A percentile compares a stretch with the other conserved stretches of the same genome.
phyloP scores from a whole-genome alignment of 2,329 filamentous ascomycete species.

The Neocucurbitaria cava region DNA sequence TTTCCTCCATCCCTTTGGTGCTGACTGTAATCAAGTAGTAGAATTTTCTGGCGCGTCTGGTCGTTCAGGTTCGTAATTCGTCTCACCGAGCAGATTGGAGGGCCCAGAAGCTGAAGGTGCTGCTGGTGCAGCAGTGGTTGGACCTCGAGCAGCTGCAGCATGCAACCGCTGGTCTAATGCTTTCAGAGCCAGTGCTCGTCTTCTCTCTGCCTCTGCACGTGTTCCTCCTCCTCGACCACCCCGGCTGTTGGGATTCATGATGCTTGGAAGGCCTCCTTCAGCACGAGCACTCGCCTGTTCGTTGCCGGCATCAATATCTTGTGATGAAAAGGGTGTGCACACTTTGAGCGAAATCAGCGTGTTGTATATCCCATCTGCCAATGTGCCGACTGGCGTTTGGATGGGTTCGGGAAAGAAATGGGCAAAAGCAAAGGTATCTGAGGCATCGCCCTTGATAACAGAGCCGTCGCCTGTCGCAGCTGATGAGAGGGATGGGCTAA shows the following conservation, averaged over 20 bases:
- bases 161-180: constrained; percentile 91
- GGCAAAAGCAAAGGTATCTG: constrained; percentile 94
- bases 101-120: constrained; percentile 36
- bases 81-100: constrained; percentile 50
- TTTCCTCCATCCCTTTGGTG: not conserved
- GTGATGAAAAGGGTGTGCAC: constrained; percentile 83
- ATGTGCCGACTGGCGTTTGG: constrained; percentile 76
- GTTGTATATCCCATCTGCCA: constrained; percentile 78
- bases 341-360: constrained; percentile 76
- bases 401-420: constrained; percentile 90
- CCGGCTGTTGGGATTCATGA: constrained; percentile 60
- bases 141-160: constrained; percentile 69
- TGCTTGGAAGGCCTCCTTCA: constrained; percentile 66
- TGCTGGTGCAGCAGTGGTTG: constrained; percentile 52
- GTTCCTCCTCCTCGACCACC: constrained; percentile 66
- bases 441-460: constrained; percentile 83
- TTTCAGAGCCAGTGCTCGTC: constrained; percentile 86
- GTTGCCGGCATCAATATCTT: constrained; percentile 77
- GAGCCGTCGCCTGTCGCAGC: constrained; percentile 60
- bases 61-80: constrained; percentile 52
- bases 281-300: constrained; percentile 72
- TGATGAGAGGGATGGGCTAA: constrained; percentile 64
- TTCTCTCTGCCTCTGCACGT: constrained; percentile 88
- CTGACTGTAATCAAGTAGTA: constrained; percentile 21
- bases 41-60: constrained; percentile 34